phyloP scores from a whole-genome alignment of 2,329 filamentous ascomycete species.

The Penicillium thymicola region DNA sequence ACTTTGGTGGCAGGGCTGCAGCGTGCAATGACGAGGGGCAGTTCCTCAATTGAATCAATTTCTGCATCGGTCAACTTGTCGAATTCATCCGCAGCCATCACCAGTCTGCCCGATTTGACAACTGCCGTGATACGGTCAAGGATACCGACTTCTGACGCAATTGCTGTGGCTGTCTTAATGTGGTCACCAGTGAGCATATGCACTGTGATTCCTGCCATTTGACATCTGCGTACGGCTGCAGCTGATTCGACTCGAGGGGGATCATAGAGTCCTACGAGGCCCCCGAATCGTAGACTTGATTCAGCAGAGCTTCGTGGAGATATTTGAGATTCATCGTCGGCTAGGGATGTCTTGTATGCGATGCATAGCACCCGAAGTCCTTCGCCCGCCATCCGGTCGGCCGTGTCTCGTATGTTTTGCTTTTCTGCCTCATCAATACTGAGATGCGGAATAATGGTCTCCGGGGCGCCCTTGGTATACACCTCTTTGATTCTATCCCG shows the following conservation, averaged over 20 bases:
- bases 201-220: conserved; percentile 55
- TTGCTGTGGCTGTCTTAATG: conserved; percentile 55
- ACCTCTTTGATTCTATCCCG: conserved; percentile 37
- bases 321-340: conserved; percentile 29
- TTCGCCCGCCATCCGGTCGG: conserved; percentile 59
- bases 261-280: conserved; percentile 60
- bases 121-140: conserved; percentile 43
- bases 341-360: conserved; percentile 41
- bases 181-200: conserved; percentile 59
- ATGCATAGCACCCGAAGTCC: conserved; percentile 61
- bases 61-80: conserved; percentile 52
- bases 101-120: conserved; percentile 43
- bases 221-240: conserved; percentile 52
- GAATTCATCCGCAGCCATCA: conserved; percentile 57
- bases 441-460: conserved; percentile 49
- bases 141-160: conserved; percentile 57
- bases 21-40: conserved; percentile 78
- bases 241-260: conserved; percentile 60
- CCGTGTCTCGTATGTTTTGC: conserved; percentile 23
- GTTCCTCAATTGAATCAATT: conserved; percentile 64
- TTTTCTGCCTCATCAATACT: conserved; percentile 20
- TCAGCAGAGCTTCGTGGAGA: conserved; percentile 51
- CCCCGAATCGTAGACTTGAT: conserved; percentile 53
- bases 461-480: conserved; percentile 63
- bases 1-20: conserved; percentile 85